Evolutionary conservation across 2,329 filamentous ascomycete genomes (phyloP), one percentile per base, ranked within the genome.

Genomic region (Acephala macrosclerotiorum): DNA sequence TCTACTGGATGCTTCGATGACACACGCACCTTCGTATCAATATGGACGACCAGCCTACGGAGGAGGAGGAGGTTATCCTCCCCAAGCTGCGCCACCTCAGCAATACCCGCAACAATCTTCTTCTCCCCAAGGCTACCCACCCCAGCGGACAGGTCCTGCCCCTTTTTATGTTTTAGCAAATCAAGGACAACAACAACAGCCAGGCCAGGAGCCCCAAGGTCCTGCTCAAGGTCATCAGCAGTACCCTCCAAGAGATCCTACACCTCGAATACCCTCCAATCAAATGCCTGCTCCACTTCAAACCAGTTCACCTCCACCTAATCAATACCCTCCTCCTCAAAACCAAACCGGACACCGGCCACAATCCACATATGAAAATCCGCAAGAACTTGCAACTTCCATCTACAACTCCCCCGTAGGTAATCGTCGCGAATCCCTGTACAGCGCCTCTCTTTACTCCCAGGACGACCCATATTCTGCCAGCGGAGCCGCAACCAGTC

Each of bases 1-100:
- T 35, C 85, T 99, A n/a, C 84, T 99, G 22, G 96, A 99, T 79
- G 91, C 93, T 20, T 98, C 95, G 63, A 98, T 99, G 95, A 89
- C 94, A 0, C 95, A 97, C 72, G 89, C 92, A 60, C 91, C 92
- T 75, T 88, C 90, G 56, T 88, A 85, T 71, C 96, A 95, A 76
- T 90, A 91, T 73, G 89, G 92, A 71, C 73, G 74, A n/a, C 56
- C 42, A n/a, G 77, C 74, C 12, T 82, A 81, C 75, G 74, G 74
- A 51, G 75, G 71, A 35, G 74, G 74, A 29, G 9, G 29, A 9
- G 29, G 29, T 9, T 76, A 77, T 75, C 71, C 79, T 73, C 70
- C 75, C 25, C 74, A 75, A 68, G 66, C 67, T 58, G 67, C 74
- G n/a, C 74, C 77, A 61, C 73, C 76, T 58, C 81, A 83, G 71